Conservation (phyloP, 306 rosid species). For the Purshia tridentata region DNA sequence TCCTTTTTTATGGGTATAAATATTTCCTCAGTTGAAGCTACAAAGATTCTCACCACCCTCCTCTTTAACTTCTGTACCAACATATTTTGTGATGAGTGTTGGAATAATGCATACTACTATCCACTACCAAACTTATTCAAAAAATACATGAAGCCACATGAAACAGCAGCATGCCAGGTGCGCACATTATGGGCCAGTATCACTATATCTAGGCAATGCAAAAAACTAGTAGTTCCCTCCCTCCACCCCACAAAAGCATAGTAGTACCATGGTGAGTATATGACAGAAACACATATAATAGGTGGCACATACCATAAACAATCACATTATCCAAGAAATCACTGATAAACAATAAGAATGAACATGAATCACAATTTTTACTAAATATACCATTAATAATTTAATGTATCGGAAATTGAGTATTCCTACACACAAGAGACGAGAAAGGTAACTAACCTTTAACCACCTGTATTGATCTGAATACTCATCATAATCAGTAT, state of each 20-base stretch:
- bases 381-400: background rate
- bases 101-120: background rate
- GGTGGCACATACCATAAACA: background rate
- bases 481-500: slow-evolving; percentile 64
- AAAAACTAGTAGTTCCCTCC: no score
- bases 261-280: background rate
- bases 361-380: background rate
- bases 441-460: slow-evolving; percentile 55
- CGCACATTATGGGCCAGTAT: background rate
- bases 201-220: background rate
- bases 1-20: background rate
- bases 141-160: background rate
- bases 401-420: background rate
- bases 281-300: background rate
- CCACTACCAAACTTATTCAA: background rate
- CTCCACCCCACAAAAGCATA: background rate
- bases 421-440: slow-evolving; percentile 13
- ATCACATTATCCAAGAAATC: background rate
- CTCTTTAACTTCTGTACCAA: background rate
- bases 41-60: background rate
- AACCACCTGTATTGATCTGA: slow-evolving; percentile 89
- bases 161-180: background rate
- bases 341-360: no score
- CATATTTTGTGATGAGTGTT: background rate
- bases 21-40: background rate